Percentiles rank a stretch among this genome's conserved stretches.
Conservation (phyloP, 768 basidiomycete species). For the Tulasnella sp. region DNA sequence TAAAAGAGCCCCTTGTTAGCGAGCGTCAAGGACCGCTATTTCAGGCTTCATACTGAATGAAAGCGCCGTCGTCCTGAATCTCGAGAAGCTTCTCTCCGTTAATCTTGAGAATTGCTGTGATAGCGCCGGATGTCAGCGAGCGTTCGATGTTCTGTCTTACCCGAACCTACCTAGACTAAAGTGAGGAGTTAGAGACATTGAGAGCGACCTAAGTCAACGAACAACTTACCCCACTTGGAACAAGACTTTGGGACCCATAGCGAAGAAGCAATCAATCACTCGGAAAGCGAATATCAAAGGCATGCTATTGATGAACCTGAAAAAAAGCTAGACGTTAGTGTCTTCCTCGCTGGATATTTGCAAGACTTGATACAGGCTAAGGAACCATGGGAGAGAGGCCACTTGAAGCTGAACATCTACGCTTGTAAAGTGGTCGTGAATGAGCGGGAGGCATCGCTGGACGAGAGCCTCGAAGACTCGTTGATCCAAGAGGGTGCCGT, state of each 20-base stretch:
- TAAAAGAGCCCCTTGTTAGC: slow-evolving; percentile 34
- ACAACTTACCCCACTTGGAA: slow-evolving; percentile 91
- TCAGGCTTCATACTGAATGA: slow-evolving; percentile 76
- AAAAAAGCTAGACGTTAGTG: neutral
- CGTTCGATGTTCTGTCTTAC: neutral
- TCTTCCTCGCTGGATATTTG: slow-evolving; percentile 29
- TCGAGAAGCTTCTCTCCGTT: slow-evolving; percentile 89
- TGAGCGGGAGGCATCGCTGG: slow-evolving; percentile 80
- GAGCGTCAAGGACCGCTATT: neutral
- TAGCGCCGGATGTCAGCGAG: neutral
- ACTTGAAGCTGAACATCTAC: slow-evolving; percentile 97
- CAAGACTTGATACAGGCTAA: slow-evolving; percentile 72
- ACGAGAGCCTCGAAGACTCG: slow-evolving; percentile 95
- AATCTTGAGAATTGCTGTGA: slow-evolving; percentile 88
- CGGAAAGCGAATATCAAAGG: slow-evolving; percentile 97
- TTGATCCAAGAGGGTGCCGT: slow-evolving; percentile 97
- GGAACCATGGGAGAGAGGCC: slow-evolving; percentile 95
- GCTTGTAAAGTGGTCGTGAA: slow-evolving; percentile 83
- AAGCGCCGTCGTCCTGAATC: slow-evolving; percentile 94
- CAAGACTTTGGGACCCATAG: slow-evolving; percentile 97
- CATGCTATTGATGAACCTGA: slow-evolving; percentile 86
- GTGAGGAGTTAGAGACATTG: slow-evolving; percentile 46
- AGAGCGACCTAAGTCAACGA: neutral
- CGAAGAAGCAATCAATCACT: slow-evolving; percentile 95
- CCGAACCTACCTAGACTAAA: slow-evolving; percentile 19